These are phyloP conservation scores for Scedosporium apiospermum DNA, from an alignment of 2,329 filamentous ascomycete species.

Conservation along the genomic window DNA sequence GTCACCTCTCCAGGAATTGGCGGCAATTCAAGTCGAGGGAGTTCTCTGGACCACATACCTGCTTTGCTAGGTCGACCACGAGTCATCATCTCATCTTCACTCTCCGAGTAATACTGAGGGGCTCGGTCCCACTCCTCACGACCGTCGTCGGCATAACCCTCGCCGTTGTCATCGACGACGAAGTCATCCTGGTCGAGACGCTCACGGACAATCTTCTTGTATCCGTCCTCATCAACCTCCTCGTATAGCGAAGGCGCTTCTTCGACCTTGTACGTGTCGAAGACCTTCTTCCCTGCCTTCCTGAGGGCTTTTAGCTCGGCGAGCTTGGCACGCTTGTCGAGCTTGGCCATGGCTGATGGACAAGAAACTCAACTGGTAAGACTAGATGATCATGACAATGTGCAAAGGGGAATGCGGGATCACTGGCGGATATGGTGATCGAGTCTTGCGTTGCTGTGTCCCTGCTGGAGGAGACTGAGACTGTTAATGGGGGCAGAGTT, in stretches of 20 bases:
- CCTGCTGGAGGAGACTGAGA: neutral
- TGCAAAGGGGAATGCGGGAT: neutral
- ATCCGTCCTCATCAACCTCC: slow-evolving; percentile 91
- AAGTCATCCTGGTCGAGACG: slow-evolving; percentile 93
- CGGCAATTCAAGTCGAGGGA: neutral
- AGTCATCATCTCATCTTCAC: slow-evolving; percentile 51
- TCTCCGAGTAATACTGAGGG: slow-evolving; percentile 61
- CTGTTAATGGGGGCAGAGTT: neutral
- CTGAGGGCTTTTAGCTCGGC: slow-evolving; percentile 79
- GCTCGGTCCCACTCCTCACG: slow-evolving; percentile 86
- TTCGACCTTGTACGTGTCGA: slow-evolving; percentile 78
- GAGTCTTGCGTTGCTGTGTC: neutral
- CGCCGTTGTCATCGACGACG: slow-evolving; percentile 95
- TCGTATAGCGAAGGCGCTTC: slow-evolving; percentile 84
- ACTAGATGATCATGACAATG: slow-evolving; percentile 6
- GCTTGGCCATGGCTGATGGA: slow-evolving; percentile 1
- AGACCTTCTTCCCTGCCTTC: slow-evolving; percentile 81
- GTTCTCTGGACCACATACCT: slow-evolving; percentile 24
- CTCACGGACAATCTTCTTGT: slow-evolving; percentile 88
- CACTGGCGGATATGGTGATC: neutral
- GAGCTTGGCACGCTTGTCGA: slow-evolving; percentile 38
- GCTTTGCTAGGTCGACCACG: slow-evolving; percentile 41
- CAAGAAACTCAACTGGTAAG: neutral
- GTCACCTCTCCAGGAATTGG: neutral
- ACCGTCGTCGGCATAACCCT: slow-evolving; percentile 93